phyloP scores from a whole-genome alignment of 1,284 basidiomycete genomes.

The Heliocybe sulcata region DNA sequence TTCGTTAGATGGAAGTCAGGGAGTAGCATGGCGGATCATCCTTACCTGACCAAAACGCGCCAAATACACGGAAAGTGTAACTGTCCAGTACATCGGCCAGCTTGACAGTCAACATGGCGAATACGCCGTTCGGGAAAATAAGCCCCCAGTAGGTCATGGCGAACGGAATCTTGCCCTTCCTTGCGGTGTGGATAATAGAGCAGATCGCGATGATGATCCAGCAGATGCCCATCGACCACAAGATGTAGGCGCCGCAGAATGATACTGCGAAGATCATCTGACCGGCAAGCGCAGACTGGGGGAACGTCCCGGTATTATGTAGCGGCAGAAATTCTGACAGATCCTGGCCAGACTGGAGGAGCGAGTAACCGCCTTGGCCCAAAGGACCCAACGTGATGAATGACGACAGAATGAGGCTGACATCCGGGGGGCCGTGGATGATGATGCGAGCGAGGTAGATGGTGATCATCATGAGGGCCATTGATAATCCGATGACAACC shows the following conservation, averaged over 20 bases:
- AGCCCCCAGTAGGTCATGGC: conserved; percentile 28
- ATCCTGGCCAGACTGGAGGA: conserved; percentile 42
- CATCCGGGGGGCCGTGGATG: conserved; percentile 30
- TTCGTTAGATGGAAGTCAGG: not conserved
- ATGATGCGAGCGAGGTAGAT: conserved; percentile 34
- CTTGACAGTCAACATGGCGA: conserved; percentile 30
- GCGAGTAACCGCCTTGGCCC: conserved; percentile 45
- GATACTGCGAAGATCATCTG: conserved; percentile 21
- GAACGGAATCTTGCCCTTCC: conserved; percentile 18
- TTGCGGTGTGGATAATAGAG: conserved; percentile 14
- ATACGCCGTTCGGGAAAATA: conserved; percentile 34
- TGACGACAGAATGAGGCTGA: conserved; percentile 36
- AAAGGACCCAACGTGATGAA: conserved; percentile 30
- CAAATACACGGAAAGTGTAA: conserved; percentile 29
- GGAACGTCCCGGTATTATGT: conserved; percentile 16
- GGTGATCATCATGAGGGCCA: conserved; percentile 39
- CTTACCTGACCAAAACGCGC: conserved; percentile 28
- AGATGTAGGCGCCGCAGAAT: conserved; percentile 24
- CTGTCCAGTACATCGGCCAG: conserved; percentile 32
- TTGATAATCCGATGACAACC: conserved; percentile 44
- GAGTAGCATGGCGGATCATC: not conserved
- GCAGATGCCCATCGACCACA: conserved; percentile 29
- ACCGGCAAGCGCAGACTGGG: conserved; percentile 14
- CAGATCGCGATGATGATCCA: conserved; percentile 25
- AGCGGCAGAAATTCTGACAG: conserved; percentile 33